Evolutionary conservation across 2,329 filamentous ascomycete genomes (phyloP).

Genomic region (Clarireedia hainanense): DNA sequence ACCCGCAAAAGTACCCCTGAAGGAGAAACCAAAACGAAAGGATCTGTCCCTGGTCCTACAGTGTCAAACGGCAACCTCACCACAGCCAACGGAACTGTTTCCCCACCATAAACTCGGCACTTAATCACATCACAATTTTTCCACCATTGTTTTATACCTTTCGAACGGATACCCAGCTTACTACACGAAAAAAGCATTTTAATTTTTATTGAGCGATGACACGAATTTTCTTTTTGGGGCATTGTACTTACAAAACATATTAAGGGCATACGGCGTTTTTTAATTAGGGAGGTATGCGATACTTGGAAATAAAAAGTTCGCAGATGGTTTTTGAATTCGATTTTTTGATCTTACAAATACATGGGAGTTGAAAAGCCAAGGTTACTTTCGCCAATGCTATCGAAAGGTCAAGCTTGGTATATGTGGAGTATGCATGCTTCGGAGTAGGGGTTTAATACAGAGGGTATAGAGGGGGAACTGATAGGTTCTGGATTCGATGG

Average conservation of each 20-base stretch:
- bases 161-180: conserved; percentile 8
- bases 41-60: too few species aligned
- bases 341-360: too few species aligned
- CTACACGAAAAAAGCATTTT: conserved; percentile 8
- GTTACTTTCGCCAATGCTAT: too few species aligned
- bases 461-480: too few species aligned
- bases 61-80: not conserved
- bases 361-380: too few species aligned
- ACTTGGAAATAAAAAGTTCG: not conserved
- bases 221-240: conserved; percentile 1
- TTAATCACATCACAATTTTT: not conserved
- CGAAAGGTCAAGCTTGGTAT: too few species aligned
- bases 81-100: not conserved
- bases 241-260: not conserved
- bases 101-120: not conserved
- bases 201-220: not conserved
- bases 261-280: not conserved
- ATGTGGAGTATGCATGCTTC: too few species aligned
- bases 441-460: too few species aligned
- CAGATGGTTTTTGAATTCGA: not conserved
- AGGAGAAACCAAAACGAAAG: not conserved
- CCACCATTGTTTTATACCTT: not conserved
- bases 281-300: not conserved
- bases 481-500: too few species aligned
- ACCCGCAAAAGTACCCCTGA: conserved; percentile 6